phyloP scores from a whole-genome alignment of 805 yeast genomes.

The Jamesozyma jinghongensis region DNA sequence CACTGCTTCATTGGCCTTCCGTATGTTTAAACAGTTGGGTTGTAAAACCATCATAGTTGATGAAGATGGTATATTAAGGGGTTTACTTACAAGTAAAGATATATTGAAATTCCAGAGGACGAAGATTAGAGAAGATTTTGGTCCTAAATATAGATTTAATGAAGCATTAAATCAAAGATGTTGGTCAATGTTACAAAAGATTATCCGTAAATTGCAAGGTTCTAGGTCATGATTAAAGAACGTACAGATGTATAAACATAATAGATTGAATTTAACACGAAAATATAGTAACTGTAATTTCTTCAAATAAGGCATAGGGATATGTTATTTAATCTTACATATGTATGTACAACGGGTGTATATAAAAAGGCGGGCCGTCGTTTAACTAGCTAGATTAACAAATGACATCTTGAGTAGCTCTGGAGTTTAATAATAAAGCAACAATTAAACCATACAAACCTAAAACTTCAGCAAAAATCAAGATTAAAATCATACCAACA shows the following conservation, averaged over 20 bases:
- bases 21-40: slow-evolving; percentile 69
- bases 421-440: slow-evolving; percentile 93
- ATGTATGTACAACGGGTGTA: background rate
- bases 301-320: no score
- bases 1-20: slow-evolving; percentile 52
- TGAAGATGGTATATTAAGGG: slow-evolving; percentile 51
- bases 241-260: no score
- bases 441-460: slow-evolving; percentile 98
- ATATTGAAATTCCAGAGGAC: slow-evolving; percentile 51
- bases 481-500: slow-evolving; percentile 96
- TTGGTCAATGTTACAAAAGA: slow-evolving; percentile 16
- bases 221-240: no score
- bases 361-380: background rate
- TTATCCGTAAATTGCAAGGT: slow-evolving; percentile 9
- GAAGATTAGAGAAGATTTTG: slow-evolving; percentile 22
- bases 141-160: slow-evolving; percentile 21
- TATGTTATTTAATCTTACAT: no score
- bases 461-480: slow-evolving; percentile 97
- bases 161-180: slow-evolving; percentile 17
- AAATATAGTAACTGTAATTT: no score
- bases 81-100: slow-evolving; percentile 82
- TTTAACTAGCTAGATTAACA: slow-evolving; percentile 61
- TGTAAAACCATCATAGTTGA: slow-evolving; percentile 67
- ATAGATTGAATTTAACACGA: no score
- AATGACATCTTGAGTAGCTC: slow-evolving; percentile 86